A percentile compares a stretch with the other conserved stretches of the same genome.
phyloP scores from a whole-genome alignment of 2,329 filamentous ascomycete genomes.

The Sclerotiophoma versabilis region DNA sequence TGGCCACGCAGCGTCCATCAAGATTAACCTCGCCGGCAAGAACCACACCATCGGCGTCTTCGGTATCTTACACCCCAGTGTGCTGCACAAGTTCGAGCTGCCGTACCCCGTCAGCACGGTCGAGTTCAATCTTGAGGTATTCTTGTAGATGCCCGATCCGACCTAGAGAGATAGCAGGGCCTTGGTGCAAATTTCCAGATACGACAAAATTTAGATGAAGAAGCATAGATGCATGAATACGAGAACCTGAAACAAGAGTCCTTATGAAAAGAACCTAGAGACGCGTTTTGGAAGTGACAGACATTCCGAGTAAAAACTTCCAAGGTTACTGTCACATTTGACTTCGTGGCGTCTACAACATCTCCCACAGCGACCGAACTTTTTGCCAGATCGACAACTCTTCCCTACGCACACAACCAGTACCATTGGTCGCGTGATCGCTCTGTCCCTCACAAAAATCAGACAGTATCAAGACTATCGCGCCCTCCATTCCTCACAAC shows the following conservation, averaged over 20 bases:
- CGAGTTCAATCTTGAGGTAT: constrained; percentile 93
- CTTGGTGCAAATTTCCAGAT: neutral
- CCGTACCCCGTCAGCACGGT: constrained; percentile 92
- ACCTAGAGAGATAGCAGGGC: too few species aligned
- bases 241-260: neutral
- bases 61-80: constrained; percentile 90
- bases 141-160: constrained; percentile 65
- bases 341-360: too few species aligned
- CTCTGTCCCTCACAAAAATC: too few species aligned
- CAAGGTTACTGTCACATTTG: too few species aligned
- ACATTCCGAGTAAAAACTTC: too few species aligned
- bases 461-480: too few species aligned
- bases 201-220: neutral
- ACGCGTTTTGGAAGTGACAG: neutral
- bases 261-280: neutral
- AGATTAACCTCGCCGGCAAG: constrained; percentile 76
- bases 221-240: neutral
- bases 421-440: too few species aligned
- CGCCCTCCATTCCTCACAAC: too few species aligned
- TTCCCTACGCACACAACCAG: too few species aligned
- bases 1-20: constrained; percentile 86
- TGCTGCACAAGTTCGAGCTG: constrained; percentile 92
- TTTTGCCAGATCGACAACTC: too few species aligned
- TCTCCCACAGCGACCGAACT: too few species aligned
- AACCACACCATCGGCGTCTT: constrained; percentile 83